These are phyloP conservation scores for Spathaspora hagerdaliae DNA, from an alignment of 805 yeast species.

Conservation along the genomic window DNA sequence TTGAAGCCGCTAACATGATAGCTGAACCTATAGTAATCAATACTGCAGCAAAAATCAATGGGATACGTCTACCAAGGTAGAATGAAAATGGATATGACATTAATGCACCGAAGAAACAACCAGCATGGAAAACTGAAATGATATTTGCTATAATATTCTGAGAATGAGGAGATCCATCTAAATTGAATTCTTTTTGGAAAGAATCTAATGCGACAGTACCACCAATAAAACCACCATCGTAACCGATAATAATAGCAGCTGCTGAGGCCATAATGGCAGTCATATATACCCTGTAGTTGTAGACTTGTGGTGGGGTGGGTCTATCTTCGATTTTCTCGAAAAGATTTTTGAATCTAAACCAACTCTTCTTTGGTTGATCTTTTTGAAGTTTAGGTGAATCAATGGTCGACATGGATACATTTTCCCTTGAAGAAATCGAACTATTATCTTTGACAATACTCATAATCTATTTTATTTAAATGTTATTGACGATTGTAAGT, in stretches of 20 bases:
- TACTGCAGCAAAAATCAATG: slow-evolving; percentile 28
- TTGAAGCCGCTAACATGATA: slow-evolving; percentile 30
- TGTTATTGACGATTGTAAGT: neutral
- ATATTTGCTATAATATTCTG: slow-evolving; percentile 25
- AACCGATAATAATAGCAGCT: slow-evolving; percentile 39
- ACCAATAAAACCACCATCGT: slow-evolving; percentile 40
- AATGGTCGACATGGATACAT: neutral
- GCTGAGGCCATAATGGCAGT: slow-evolving; percentile 35
- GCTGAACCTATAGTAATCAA: slow-evolving; percentile 34
- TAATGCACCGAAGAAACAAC: slow-evolving; percentile 37
- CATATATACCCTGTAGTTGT: slow-evolving; percentile 29
- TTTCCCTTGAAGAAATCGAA: neutral
- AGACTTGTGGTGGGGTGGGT: slow-evolving; percentile 36
- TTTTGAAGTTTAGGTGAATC: neutral
- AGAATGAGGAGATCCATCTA: slow-evolving; percentile 16
- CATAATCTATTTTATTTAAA: neutral
- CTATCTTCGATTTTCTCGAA: slow-evolving; percentile 34
- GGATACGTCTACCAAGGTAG: slow-evolving; percentile 28
- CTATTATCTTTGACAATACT: neutral
- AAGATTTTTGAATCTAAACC: slow-evolving; percentile 9
- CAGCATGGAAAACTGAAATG: slow-evolving; percentile 37
- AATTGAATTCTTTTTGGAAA: slow-evolving; percentile 29
- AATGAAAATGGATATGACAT: slow-evolving; percentile 32
- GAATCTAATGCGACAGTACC: slow-evolving; percentile 33
- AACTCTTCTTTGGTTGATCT: neutral